Conservation (phyloP, 2,329 filamentous ascomycete species). For the Plenodomus tracheiphilus region DNA sequence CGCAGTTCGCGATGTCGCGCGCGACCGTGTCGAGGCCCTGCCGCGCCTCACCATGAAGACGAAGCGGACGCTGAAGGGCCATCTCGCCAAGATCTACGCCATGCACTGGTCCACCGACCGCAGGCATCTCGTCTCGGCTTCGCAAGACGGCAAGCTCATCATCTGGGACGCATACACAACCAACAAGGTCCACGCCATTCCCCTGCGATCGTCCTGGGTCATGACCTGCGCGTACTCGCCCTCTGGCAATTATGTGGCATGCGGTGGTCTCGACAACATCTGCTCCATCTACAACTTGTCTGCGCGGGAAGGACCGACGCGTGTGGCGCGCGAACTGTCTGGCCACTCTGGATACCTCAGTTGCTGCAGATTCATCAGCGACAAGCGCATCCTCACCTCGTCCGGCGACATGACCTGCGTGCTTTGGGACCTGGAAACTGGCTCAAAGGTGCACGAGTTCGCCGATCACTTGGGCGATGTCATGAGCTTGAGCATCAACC, state of each 20-base stretch:
- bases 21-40: conserved; percentile 88
- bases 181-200: conserved; percentile 99
- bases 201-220: conserved; percentile 96
- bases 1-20: conserved; percentile 86
- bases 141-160: conserved; percentile 98
- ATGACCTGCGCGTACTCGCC: conserved; percentile 99
- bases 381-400: conserved; percentile 94
- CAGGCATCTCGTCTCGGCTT: conserved; percentile 94
- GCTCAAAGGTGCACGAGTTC: conserved; percentile 95
- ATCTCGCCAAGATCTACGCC: conserved; percentile 98
- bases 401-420: conserved; percentile 99
- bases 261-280: conserved; percentile 98
- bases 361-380: conserved; percentile 98
- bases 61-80: conserved; percentile 93
- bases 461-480: conserved; percentile 98
- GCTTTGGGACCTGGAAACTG: conserved; percentile 99
- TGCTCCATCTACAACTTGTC: conserved; percentile 99
- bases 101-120: conserved; percentile 99
- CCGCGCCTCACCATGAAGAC: conserved; percentile 97
- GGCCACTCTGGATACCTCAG: conserved; percentile 97
- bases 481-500: conserved; percentile 99
- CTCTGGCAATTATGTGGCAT: conserved; percentile 97
- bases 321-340: conserved; percentile 92
- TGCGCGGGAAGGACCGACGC: conserved; percentile 93
- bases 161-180: conserved; percentile 99